These are phyloP conservation scores for Aspergillus campestris DNA, from an alignment of 495 filamentous ascomycete species.

Conservation along the genomic window DNA sequence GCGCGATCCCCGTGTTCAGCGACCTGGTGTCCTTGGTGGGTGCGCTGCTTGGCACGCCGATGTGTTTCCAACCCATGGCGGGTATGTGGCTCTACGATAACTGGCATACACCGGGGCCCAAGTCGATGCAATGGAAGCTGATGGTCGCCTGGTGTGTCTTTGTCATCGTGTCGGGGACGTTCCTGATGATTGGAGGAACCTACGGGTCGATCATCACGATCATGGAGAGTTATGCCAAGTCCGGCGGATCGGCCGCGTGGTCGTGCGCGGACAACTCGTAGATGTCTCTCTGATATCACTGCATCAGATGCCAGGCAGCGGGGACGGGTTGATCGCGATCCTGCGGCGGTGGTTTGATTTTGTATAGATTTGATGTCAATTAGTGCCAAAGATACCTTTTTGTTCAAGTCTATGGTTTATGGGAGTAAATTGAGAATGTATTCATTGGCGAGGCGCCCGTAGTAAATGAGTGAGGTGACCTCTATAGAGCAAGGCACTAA, in stretches of 20 bases:
- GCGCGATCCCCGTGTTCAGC: constrained; percentile 60
- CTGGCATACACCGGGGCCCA: constrained; percentile 16
- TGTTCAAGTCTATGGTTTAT: no score
- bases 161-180: constrained; percentile 22
- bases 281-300: no score
- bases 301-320: no score
- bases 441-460: no score
- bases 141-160: constrained; percentile 12
- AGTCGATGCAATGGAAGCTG: constrained; percentile 25
- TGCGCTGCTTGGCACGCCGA: constrained; percentile 44
- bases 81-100: constrained; percentile 34
- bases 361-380: no score
- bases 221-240: constrained; percentile 29
- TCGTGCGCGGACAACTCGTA: constrained; percentile 11
- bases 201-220: constrained; percentile 47
- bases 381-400: no score
- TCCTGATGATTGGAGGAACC: constrained; percentile 43
- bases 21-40: constrained; percentile 51
- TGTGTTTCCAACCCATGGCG: constrained; percentile 35
- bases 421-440: no score
- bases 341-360: no score
- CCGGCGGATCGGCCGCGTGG: constrained; percentile 6
- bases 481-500: no score
- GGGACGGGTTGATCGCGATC: no score
- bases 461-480: no score